Evolutionary conservation across 2,329 filamentous ascomycete species (phyloP), one percentile per base, ranked within the genome.

Genomic region (Xylaria sp.): DNA sequence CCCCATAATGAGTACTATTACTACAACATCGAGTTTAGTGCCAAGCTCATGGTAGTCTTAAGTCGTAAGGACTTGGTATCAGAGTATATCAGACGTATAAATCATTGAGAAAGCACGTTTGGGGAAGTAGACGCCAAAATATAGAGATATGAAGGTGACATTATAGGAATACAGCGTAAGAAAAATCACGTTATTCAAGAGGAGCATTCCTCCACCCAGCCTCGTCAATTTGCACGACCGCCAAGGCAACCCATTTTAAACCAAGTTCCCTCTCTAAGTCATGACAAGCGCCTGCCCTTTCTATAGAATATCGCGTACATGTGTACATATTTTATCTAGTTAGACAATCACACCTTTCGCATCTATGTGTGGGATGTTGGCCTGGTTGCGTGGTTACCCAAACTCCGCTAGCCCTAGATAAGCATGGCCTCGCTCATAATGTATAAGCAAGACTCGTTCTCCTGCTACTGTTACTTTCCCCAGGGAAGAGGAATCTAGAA

Each of bases 101-200:
- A 26, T 33, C 36, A 10, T 26, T 23, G 4, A 36, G 23, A 10
- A 15, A 40, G 36, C 36, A 15, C 23, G 31, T 10, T 26, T 17
- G 4, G 46, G 6, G n/a, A 57, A 31, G 20, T 2, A 36, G 15
- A 38, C 17, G 6, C 36, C 33, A 28, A 44, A 44, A 13, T n/a
- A 28, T 59, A 53, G 36, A 49, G 46, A 62, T 62, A 65, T 54
- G 9, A 62, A 56, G 7, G 38, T 42, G 38, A 51, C 60, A 66
- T 63, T 69, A 63, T 66, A 66, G 51, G 33, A 42, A 66, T 66
- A 69, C 63, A 66, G 13, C 6, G 36, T 66, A 28, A 65, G 23
- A 62, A 56, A 61, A 63, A 28, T 11, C 51, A 53, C 20, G 40
- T 57, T 56, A 44, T 38, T 23, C 20, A 44, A 51, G 40, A 60